These are phyloP conservation scores for Vigna nakashimae DNA, from an alignment of 306 rosid genomes.

Conservation along the genomic window DNA sequence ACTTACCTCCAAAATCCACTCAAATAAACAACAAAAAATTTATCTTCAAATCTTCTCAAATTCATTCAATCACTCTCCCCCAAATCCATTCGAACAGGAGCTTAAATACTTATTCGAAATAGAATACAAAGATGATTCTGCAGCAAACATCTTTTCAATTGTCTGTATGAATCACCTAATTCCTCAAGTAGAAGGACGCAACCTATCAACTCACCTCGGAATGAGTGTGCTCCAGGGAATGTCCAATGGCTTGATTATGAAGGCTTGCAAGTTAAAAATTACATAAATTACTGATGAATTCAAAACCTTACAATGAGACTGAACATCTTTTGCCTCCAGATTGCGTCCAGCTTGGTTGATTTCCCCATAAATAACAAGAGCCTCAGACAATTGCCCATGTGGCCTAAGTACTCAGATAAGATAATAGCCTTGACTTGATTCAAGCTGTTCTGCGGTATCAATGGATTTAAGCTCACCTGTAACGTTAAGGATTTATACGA, in stretches of 20 bases:
- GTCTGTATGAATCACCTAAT: slow-evolving; percentile 46
- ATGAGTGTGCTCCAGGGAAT: slow-evolving; percentile 59
- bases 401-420: slow-evolving; percentile 74
- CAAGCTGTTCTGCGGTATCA: slow-evolving; percentile 55
- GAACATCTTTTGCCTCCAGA: slow-evolving; percentile 65
- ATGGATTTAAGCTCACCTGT: slow-evolving; percentile 62
- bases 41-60: too few species aligned
- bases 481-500: slow-evolving; percentile 28
- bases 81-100: too few species aligned
- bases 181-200: slow-evolving; percentile 67
- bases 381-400: slow-evolving; percentile 67
- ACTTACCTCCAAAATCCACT: too few species aligned
- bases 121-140: slow-evolving; percentile 66
- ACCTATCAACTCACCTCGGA: slow-evolving; percentile 61
- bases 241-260: slow-evolving; percentile 23
- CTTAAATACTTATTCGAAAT: slow-evolving; percentile 59
- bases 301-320: slow-evolving; percentile 71
- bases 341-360: slow-evolving; percentile 63
- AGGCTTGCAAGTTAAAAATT: neutral
- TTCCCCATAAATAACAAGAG: slow-evolving; percentile 60
- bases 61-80: too few species aligned
- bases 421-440: slow-evolving; percentile 65
- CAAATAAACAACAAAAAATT: too few species aligned
- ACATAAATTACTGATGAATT: neutral
- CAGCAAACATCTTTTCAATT: slow-evolving; percentile 78